A percentile compares a stretch with the other conserved stretches of the same genome.
phyloP scores from a whole-genome alignment of 768 basidiomycete genomes.

The Suillus fuscotomentosus region DNA sequence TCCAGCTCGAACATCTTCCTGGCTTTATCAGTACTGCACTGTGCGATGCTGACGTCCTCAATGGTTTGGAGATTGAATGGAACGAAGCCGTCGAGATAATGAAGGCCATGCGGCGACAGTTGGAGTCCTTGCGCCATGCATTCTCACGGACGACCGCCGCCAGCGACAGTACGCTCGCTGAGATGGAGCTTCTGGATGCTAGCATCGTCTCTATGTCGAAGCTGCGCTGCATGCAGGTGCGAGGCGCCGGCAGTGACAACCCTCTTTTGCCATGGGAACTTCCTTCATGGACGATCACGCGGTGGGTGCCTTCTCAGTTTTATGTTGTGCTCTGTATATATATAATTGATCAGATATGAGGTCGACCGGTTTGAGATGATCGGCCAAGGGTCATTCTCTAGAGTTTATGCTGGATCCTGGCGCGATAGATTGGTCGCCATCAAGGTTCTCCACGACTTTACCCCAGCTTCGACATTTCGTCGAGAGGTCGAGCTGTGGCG shows the following conservation, averaged over 20 bases:
- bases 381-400: constrained; percentile 72
- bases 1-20: neutral
- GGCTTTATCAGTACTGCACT: neutral
- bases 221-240: constrained; percentile 40
- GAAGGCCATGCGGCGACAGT: constrained; percentile 1
- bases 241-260: neutral
- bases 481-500: constrained; percentile 76
- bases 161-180: constrained; percentile 16
- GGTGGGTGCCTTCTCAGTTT: constrained; percentile 31
- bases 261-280: constrained; percentile 28
- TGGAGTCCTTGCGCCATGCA: neutral
- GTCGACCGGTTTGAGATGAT: constrained; percentile 69
- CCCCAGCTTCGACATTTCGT: constrained; percentile 63
- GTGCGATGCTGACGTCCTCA: neutral
- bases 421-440: constrained; percentile 61
- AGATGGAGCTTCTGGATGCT: constrained; percentile 68
- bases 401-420: constrained; percentile 78
- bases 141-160: neutral
- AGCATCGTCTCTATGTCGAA: constrained; percentile 70
- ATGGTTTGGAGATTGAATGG: neutral
- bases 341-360: constrained; percentile 55
- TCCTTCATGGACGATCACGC: constrained; percentile 78
- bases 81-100: neutral
- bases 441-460: constrained; percentile 66
- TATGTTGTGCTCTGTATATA: neutral